Evolutionary conservation across 139 green algal genomes (phyloP).

Genomic region (Coelastrella sp.): DNA sequence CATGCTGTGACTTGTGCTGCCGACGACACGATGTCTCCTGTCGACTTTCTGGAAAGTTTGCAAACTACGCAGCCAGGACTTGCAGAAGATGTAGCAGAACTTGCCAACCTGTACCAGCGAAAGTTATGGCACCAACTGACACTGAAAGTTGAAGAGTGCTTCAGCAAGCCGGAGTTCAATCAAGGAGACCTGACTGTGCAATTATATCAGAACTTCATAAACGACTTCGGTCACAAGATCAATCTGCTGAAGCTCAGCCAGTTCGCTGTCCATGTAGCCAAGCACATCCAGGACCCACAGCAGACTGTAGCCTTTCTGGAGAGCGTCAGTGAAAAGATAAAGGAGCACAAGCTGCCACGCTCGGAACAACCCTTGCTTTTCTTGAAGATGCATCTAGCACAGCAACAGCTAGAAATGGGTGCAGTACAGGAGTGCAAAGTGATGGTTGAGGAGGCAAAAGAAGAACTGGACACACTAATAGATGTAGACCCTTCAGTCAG

Average conservation of each 20-base stretch:
- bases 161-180: slow-evolving; percentile 64
- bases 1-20: neutral
- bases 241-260: slow-evolving; percentile 95
- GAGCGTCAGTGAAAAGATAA: slow-evolving; percentile 71
- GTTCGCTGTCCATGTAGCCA: slow-evolving; percentile 71
- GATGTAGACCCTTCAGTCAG: slow-evolving; percentile 89
- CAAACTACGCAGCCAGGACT: slow-evolving; percentile 65
- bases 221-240: slow-evolving; percentile 92
- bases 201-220: slow-evolving; percentile 93
- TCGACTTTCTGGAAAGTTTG: slow-evolving; percentile 71
- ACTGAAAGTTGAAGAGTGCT: slow-evolving; percentile 81
- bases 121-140: slow-evolving; percentile 99
- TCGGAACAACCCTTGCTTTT: slow-evolving; percentile 89
- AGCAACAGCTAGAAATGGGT: slow-evolving; percentile 79
- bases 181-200: slow-evolving; percentile 70
- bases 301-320: slow-evolving; percentile 74
- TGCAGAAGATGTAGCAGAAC: slow-evolving; percentile 64
- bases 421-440: slow-evolving; percentile 55
- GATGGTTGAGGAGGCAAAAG: slow-evolving; percentile 80
- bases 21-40: slow-evolving; percentile 38
- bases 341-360: slow-evolving; percentile 76
- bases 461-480: slow-evolving; percentile 69
- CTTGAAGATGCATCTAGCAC: slow-evolving; percentile 91
- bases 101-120: slow-evolving; percentile 83
- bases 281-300: slow-evolving; percentile 38